Evolutionary conservation across 2,329 filamentous ascomycete species (phyloP).

Genomic region (Alternaria rosae): DNA sequence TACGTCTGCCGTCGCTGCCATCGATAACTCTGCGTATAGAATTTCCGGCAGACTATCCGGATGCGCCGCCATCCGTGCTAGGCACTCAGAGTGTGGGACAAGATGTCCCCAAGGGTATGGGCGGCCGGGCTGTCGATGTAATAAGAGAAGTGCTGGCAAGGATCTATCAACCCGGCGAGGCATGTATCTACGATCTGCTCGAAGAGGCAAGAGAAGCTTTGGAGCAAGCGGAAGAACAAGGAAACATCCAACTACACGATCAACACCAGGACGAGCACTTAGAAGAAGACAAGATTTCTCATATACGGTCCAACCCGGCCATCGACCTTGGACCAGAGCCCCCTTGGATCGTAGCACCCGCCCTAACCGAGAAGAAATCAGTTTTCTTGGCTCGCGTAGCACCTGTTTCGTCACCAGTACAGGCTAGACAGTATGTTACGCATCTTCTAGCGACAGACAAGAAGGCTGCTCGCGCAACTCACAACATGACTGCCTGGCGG

Average conservation of each 20-base stretch:
- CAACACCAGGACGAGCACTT: conserved; percentile 15
- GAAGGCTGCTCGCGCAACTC: conserved; percentile 83
- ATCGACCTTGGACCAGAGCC: conserved; percentile 55
- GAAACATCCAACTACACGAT: conserved; percentile 36
- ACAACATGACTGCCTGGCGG: conserved; percentile 96
- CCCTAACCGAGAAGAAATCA: conserved; percentile 82
- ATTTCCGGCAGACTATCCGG: conserved; percentile 79
- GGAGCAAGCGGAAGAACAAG: conserved; percentile 56
- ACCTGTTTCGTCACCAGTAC: conserved; percentile 69
- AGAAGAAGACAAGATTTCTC: conserved; percentile 7
- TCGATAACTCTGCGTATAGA: conserved; percentile 64
- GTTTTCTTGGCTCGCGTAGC: conserved; percentile 84
- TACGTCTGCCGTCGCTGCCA: conserved; percentile 72
- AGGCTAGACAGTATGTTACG: conserved; percentile 74
- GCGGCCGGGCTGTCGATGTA: conserved; percentile 72
- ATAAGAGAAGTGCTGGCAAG: conserved; percentile 71
- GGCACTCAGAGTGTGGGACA: conserved; percentile 81
- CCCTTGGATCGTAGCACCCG: conserved; percentile 76
- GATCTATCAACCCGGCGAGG: conserved; percentile 76
- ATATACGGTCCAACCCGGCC: conserved; percentile 10
- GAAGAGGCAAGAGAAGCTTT: conserved; percentile 65
- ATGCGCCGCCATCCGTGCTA: conserved; percentile 73
- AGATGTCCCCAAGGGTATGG: conserved; percentile 72
- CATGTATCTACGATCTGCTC: conserved; percentile 91
- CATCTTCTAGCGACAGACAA: conserved; percentile 84